Evolutionary conservation across 1,139 yeast species (phyloP).

Genomic region (Debaryomyces psychrophilus): DNA sequence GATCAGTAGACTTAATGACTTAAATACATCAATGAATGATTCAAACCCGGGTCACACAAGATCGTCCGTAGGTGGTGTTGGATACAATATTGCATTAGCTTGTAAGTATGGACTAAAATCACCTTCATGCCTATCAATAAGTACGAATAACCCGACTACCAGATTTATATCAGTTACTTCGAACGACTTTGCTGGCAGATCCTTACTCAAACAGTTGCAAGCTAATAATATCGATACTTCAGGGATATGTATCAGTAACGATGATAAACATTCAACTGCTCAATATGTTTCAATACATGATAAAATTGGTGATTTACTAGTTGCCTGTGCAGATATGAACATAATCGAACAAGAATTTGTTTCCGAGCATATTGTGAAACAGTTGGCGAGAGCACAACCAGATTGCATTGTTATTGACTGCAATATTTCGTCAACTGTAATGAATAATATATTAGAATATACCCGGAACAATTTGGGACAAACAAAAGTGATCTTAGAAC

Average conservation of each 20-base stretch:
- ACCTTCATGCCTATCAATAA: slow-evolving; percentile 22
- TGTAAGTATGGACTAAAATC: slow-evolving; percentile 26
- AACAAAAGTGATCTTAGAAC: slow-evolving; percentile 61
- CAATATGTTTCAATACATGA: slow-evolving; percentile 75
- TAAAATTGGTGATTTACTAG: slow-evolving; percentile 59
- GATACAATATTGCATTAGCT: slow-evolving; percentile 73
- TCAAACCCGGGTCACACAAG: slow-evolving; percentile 71
- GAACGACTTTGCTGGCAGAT: slow-evolving; percentile 54
- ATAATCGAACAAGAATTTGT: slow-evolving; percentile 57
- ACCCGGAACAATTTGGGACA: slow-evolving; percentile 18
- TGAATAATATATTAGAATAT: slow-evolving; percentile 39
- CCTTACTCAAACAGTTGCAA: slow-evolving; percentile 36
- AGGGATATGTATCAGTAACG: slow-evolving; percentile 37
- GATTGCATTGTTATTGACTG: slow-evolving; percentile 64
- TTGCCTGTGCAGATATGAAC: slow-evolving; percentile 87
- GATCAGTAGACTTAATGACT: slow-evolving; percentile 45
- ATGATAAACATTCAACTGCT: slow-evolving; percentile 48
- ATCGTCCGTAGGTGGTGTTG: slow-evolving; percentile 81
- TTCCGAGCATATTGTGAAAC: slow-evolving; percentile 38
- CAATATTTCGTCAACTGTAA: slow-evolving; percentile 54
- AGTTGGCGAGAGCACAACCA: slow-evolving; percentile 40
- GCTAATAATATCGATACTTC: slow-evolving; percentile 35
- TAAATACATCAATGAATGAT: slow-evolving; percentile 47
- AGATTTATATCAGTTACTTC: slow-evolving; percentile 66
- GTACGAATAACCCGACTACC: slow-evolving; percentile 10